Evolutionary conservation across 345 rosid genomes (phyloP), one percentile per base, ranked within the genome.

Genomic region (Cardiospermum halicacabum): DNA sequence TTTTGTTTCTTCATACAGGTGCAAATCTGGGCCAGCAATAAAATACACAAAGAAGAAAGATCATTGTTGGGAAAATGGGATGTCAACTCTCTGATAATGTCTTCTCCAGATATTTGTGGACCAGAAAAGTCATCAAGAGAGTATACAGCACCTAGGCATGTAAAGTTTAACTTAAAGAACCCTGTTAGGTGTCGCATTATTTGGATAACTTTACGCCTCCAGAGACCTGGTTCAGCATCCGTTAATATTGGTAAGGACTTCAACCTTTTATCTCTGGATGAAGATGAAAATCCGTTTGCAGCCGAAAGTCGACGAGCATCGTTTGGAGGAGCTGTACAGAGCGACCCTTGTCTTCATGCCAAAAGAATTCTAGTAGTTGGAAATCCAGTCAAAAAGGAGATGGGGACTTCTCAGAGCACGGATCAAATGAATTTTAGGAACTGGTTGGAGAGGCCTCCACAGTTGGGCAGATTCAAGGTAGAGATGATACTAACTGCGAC

Each of bases 21-120:
- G 63, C 97, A 91, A 84, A 84, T 94, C 63, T 94, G 99, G 99
- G 96, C 88, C 11, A 82, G 99, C 80, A 88, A 83, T 73, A 84
- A 82, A 65, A 85, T 91, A 68, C 75, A 88, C 60, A 84, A 72
- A 81, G 95, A 90, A 83, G 96, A 82, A 68, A 84, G 96, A 75
- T 77, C 96, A 19, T 70, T 79, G 70, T 53, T 94, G 79, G 99
- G 98, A 61, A 88, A 93, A 69, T 93, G 98, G 97, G 96, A 93
- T 77, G 82, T 93, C 40, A 88, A 88, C 62, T 82, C 97, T 78
- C 74, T 84, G 47, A 68, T 75, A 59, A 71, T 73, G 40, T 85
- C 92, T 64, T 88, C 96, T 39, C 67, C 92, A 30, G 97, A 91
- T 69, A 62, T 82, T 24, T 80, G 66, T 71, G 99, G 96, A 60